Evolutionary conservation across 345 rosid species (phyloP), one percentile per base, ranked within the genome.

Genomic region (Populus simonii): DNA sequence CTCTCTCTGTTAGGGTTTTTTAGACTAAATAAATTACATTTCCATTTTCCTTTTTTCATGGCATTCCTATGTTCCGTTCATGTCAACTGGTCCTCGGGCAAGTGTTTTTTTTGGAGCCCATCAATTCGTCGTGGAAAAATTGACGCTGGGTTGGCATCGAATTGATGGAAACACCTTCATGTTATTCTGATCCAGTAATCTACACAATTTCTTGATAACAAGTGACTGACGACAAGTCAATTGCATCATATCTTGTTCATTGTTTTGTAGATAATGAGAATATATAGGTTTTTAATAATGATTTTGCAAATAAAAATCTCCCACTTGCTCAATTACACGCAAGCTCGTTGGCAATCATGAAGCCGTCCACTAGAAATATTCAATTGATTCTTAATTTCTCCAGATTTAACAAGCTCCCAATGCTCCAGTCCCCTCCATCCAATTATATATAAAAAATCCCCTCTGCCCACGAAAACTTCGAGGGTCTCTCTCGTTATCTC

Each of bases 401-500:
- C 27, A 31, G 11, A n/a, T 1, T 1, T 20, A 27, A 49, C 15
- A 10, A 47, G 22, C n/a, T 41, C 55, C 57, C 27, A 17, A 2
- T 13, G 23, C 17, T 15, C 29, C 51, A 41, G 0, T 41, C 13
- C 12, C 43, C 22, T 13, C 7, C 2, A 4, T 31, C 22, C 18
- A 3, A 5, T 33, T 66, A 22, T 18, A 57, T 6, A 22, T 0
- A 22, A 57, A 22, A 10, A 10, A 41, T 1, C 12, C 47, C 47
- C 47, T 8, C 11, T 23, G n/a, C 11, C 13, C 63, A 20, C 6
- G 7, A 36, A 67, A 1, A 38, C 55, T 9, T 17, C 16, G 16
- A 25, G 72, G 57, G 67, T 68, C 73, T 53, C 27, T 76, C 33
- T 76, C 62, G 17, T 18, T 22, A 33, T 71, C 33, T 41, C n/a